phyloP scores from a whole-genome alignment of 2,329 filamentous ascomycete genomes.

The Colletotrichum echinochloae region DNA sequence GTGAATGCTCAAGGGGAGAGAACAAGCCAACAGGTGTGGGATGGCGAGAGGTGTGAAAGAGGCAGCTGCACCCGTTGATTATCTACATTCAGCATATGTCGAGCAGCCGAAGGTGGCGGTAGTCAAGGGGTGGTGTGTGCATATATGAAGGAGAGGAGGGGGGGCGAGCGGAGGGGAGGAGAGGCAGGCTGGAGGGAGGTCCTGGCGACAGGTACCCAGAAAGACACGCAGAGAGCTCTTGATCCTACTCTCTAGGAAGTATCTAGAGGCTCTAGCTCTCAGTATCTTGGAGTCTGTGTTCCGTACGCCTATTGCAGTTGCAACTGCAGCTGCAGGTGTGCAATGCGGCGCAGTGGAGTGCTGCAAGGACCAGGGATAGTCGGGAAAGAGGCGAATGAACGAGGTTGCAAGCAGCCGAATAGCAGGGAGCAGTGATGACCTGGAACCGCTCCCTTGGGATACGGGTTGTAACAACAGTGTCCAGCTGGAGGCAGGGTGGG shows the following conservation, averaged over 20 bases:
- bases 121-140: slow-evolving; percentile 22
- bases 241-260: slow-evolving; percentile 4
- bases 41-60: slow-evolving; percentile 28
- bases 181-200: background rate
- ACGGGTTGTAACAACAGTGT: slow-evolving; percentile 29
- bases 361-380: slow-evolving; percentile 25
- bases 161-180: background rate
- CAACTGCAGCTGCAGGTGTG: slow-evolving; percentile 16
- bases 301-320: slow-evolving; percentile 19
- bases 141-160: slow-evolving; percentile 14
- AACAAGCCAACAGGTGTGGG: slow-evolving; percentile 11
- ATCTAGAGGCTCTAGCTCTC: background rate
- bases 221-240: slow-evolving; percentile 4
- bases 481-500: slow-evolving; percentile 6
- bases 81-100: slow-evolving; percentile 36
- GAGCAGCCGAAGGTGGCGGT: slow-evolving; percentile 3
- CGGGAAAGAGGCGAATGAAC: slow-evolving; percentile 19
- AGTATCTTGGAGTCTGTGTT: slow-evolving; percentile 4
- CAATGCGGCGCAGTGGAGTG: slow-evolving; percentile 16
- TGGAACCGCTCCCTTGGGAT: slow-evolving; percentile 25
- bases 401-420: slow-evolving; percentile 37
- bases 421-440: slow-evolving; percentile 34
- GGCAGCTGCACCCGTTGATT: slow-evolving; percentile 20
- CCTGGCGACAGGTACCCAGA: background rate
- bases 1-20: slow-evolving; percentile 19